A percentile compares a stretch with the other conserved stretches of the same genome.
Conservation (phyloP, 1,284 basidiomycete species). For the Flammula alnicola region DNA sequence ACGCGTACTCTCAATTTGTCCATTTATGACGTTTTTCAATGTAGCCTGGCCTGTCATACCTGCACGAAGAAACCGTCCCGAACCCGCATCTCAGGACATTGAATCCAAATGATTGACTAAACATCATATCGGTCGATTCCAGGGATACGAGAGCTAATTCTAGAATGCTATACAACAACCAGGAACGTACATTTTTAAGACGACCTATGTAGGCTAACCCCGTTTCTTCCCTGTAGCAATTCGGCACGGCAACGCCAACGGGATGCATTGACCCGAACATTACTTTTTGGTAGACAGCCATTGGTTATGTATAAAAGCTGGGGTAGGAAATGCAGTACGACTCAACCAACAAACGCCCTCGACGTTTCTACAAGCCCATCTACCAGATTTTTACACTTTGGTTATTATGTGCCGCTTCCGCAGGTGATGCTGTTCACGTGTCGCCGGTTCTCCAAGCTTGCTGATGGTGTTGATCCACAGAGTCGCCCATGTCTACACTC, state of each 20-base stretch:
- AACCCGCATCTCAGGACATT: not conserved
- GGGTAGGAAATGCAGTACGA: not conserved
- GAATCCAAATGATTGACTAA: not conserved
- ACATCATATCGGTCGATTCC: constrained; percentile 12
- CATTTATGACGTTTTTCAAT: not conserved
- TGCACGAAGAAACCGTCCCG: not conserved
- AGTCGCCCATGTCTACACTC: constrained; percentile 26
- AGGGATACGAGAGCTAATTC: constrained; percentile 17
- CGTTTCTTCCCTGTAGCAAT: constrained; percentile 12
- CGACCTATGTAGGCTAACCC: constrained; percentile 8
- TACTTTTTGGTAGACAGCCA: not conserved
- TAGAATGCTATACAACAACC: constrained; percentile 24
- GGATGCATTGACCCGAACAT: constrained; percentile 6
- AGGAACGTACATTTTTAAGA: constrained; percentile 20
- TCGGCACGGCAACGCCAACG: constrained; percentile 8
- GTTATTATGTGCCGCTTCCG: constrained; percentile 31
- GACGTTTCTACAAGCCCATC: not conserved
- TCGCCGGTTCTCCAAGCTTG: not conserved
- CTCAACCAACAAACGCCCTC: too few relatives aligned
- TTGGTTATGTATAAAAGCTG: constrained; percentile 8
- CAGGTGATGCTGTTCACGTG: constrained; percentile 28
- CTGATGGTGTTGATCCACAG: constrained; percentile 16
- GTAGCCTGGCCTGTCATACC: not conserved
- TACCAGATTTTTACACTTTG: not conserved
- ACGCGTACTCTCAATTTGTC: not conserved